Evolutionary conservation across 2,329 filamentous ascomycete species (phyloP).

Genomic region (Neoarthrinium moseri): DNA sequence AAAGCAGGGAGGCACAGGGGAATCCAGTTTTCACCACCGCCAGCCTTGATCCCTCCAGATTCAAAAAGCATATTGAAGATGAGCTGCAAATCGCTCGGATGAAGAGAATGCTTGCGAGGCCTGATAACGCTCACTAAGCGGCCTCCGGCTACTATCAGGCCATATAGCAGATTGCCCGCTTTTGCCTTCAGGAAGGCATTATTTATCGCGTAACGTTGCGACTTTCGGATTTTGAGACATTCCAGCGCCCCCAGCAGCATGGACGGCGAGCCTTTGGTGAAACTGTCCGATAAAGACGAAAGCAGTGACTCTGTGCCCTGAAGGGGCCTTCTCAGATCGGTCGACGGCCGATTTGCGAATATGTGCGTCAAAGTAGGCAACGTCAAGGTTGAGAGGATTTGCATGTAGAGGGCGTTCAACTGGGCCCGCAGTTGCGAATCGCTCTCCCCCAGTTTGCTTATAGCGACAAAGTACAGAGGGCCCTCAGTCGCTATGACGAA

Average conservation of each 20-base stretch:
- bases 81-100: conserved; percentile 91
- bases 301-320: conserved; percentile 89
- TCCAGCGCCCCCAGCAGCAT: conserved; percentile 87
- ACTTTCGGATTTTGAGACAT: conserved; percentile 87
- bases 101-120: conserved; percentile 90
- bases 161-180: conserved; percentile 80
- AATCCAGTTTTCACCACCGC: conserved; percentile 94
- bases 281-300: conserved; percentile 89
- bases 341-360: conserved; percentile 88
- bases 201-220: conserved; percentile 83
- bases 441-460: conserved; percentile 89
- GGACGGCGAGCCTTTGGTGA: conserved; percentile 88
- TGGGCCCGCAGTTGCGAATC: conserved; percentile 84
- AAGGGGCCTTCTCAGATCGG: conserved; percentile 83
- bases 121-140: conserved; percentile 92
- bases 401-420: conserved; percentile 94
- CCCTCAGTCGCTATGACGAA: conserved; percentile 86
- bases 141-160: conserved; percentile 88
- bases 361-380: conserved; percentile 83
- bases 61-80: conserved; percentile 99
- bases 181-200: conserved; percentile 79
- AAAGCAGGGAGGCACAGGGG: conserved; percentile 94
- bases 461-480: conserved; percentile 88
- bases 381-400: conserved; percentile 93
- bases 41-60: conserved; percentile 85